These are phyloP conservation scores for Spinellus fusiger DNA, from an alignment of 192 early-diverging fungal species.

Conservation along the genomic window DNA sequence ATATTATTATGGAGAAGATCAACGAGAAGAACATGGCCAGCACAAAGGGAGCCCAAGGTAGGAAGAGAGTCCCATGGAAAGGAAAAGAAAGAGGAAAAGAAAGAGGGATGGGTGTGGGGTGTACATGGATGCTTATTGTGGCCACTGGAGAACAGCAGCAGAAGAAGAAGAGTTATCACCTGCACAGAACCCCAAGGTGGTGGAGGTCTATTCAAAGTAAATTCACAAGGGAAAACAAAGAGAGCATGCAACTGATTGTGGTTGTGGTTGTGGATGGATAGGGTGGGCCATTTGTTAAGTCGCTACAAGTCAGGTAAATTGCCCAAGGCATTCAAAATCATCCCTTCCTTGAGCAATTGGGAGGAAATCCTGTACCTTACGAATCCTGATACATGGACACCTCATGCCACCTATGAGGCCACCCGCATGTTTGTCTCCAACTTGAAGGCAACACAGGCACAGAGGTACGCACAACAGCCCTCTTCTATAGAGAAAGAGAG, in stretches of 20 bases:
- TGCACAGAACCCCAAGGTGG: slow-evolving; percentile 79
- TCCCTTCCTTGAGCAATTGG: slow-evolving; percentile 93
- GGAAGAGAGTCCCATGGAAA: slow-evolving; percentile 8
- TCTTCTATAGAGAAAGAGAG: not conserved
- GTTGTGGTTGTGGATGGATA: too few species aligned
- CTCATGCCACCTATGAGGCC: slow-evolving; percentile 94
- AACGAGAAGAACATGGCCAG: slow-evolving; percentile 58
- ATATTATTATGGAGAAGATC: slow-evolving; percentile 97
- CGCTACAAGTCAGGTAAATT: slow-evolving; percentile 93
- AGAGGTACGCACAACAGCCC: slow-evolving; percentile 51
- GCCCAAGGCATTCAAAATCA: slow-evolving; percentile 99
- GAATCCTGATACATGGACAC: slow-evolving; percentile 87
- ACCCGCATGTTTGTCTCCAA: slow-evolving; percentile 97
- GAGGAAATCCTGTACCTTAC: slow-evolving; percentile 95
- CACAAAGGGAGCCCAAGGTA: slow-evolving; percentile 20
- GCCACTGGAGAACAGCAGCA: slow-evolving; percentile 29
- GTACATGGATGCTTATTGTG: too few species aligned
- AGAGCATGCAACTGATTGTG: too few species aligned
- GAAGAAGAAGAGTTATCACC: slow-evolving; percentile 41
- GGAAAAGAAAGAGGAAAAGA: not conserved
- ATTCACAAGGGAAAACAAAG: not conserved
- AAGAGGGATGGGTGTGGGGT: too few species aligned
- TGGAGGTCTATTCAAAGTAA: slow-evolving; percentile 90
- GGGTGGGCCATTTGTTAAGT: slow-evolving; percentile 80
- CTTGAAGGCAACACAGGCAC: slow-evolving; percentile 87